phyloP scores from a whole-genome alignment of 768 basidiomycete genomes.

The Mycena haematopus region DNA sequence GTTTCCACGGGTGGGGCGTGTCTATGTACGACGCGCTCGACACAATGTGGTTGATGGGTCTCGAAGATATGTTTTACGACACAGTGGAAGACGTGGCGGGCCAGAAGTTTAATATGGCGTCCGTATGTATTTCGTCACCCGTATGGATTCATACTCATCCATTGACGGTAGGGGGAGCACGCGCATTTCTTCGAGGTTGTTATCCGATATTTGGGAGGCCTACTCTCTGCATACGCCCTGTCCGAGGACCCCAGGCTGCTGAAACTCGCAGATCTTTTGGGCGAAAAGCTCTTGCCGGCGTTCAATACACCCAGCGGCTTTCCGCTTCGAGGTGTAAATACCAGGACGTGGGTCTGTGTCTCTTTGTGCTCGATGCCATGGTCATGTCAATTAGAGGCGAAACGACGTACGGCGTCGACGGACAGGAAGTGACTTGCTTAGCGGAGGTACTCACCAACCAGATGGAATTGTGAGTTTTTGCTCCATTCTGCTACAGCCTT shows the following conservation, averaged over 20 bases:
- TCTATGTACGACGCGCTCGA: slow-evolving; percentile 82
- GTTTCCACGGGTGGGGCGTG: slow-evolving; percentile 79
- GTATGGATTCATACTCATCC: background rate
- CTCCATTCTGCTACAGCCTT: background rate
- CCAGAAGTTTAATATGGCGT: slow-evolving; percentile 4
- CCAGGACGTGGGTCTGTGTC: slow-evolving; percentile 42
- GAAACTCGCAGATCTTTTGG: slow-evolving; percentile 64
- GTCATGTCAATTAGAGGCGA: slow-evolving; percentile 9
- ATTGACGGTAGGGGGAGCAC: slow-evolving; percentile 7
- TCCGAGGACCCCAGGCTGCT: slow-evolving; percentile 43
- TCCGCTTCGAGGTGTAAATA: slow-evolving; percentile 61
- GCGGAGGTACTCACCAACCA: slow-evolving; percentile 56
- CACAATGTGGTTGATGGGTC: slow-evolving; percentile 82
- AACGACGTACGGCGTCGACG: background rate
- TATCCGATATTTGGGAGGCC: slow-evolving; percentile 30
- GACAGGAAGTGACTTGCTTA: slow-evolving; percentile 24
- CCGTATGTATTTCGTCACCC: background rate
- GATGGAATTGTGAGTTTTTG: slow-evolving; percentile 43
- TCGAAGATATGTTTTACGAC: slow-evolving; percentile 66
- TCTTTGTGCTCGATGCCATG: slow-evolving; percentile 31
- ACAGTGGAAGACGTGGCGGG: slow-evolving; percentile 57
- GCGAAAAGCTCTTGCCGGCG: slow-evolving; percentile 57
- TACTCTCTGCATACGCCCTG: slow-evolving; percentile 31
- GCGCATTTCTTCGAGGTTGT: slow-evolving; percentile 32
- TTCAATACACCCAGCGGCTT: slow-evolving; percentile 65